Conservation (phyloP, 2,329 filamentous ascomycete genomes). For the Aspergillus quadrilineatus region DNA sequence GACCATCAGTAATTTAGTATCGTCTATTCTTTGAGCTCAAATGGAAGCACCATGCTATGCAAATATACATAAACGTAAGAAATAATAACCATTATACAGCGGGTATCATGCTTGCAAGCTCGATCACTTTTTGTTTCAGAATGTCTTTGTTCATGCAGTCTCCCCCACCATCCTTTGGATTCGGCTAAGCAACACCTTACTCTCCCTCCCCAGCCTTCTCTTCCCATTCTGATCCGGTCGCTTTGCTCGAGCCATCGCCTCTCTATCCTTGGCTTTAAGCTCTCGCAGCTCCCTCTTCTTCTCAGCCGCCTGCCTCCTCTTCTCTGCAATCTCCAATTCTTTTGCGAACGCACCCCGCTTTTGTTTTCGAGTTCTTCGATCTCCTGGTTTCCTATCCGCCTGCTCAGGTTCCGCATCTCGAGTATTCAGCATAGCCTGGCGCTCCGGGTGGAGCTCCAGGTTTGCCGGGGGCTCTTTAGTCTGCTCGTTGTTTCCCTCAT, state of each 20-base stretch:
- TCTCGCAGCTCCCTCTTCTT: conserved; percentile 64
- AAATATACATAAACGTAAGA: background rate
- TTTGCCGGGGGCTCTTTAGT: conserved; percentile 34
- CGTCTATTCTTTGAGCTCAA: background rate
- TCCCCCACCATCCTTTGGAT: conserved; percentile 68
- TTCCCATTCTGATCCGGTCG: conserved; percentile 66
- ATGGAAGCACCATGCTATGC: background rate
- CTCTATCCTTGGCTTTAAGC: conserved; percentile 70
- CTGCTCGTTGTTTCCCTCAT: conserved; percentile 2
- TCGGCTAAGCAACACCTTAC: conserved; percentile 72
- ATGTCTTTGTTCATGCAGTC: conserved; percentile 13
- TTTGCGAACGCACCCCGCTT: conserved; percentile 60
- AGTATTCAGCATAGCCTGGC: conserved; percentile 58
- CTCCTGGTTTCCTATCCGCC: conserved; percentile 26
- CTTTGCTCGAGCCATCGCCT: conserved; percentile 61
- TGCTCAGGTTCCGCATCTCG: conserved; percentile 26
- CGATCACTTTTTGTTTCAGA: conserved; percentile 15
- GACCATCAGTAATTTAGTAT: background rate
- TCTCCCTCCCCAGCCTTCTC: conserved; percentile 79
- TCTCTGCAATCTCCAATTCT: conserved; percentile 67
- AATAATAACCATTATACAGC: conserved; percentile 11
- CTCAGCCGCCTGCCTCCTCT: conserved; percentile 58
- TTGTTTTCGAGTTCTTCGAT: conserved; percentile 35
- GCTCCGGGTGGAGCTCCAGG: conserved; percentile 60
- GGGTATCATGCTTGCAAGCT: conserved; percentile 17